phyloP scores from a whole-genome alignment of 2,329 filamentous ascomycete genomes.

The Fusarium sp. region DNA sequence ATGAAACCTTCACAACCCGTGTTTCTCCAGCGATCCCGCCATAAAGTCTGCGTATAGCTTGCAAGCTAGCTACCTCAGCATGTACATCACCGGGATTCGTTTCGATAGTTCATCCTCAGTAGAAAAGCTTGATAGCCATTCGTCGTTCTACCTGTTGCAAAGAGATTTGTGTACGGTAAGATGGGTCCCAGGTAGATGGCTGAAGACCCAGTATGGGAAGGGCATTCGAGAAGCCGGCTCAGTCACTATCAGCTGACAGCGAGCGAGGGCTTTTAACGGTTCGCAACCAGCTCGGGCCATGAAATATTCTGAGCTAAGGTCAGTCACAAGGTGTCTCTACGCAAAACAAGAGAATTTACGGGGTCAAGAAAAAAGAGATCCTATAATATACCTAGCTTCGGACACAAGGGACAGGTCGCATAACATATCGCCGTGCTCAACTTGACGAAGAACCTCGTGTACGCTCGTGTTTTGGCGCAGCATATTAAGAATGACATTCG shows the following conservation, averaged over 20 bases:
- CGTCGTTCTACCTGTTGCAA: not conserved
- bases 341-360: no score
- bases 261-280: not conserved
- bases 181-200: no score
- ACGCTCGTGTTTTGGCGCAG: not conserved
- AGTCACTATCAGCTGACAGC: not conserved
- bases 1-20: not conserved
- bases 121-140: not conserved
- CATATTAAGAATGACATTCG: not conserved
- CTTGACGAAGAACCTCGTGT: not conserved
- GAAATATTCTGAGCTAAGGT: not conserved
- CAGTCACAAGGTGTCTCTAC: not conserved
- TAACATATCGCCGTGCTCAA: slow-evolving; percentile 18
- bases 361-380: no score
- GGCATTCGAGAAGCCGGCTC: not conserved
- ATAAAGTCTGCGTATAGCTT: not conserved
- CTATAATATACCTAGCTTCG: not conserved
- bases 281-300: not conserved
- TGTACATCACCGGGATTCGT: not conserved
- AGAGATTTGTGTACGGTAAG: not conserved
- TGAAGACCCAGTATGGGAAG: not conserved
- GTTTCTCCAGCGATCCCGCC: accelerated
- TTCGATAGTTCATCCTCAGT: not conserved
- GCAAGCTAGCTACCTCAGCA: not conserved
- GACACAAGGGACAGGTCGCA: not conserved